Conservation (phyloP, 352 stramenopile genomes). For the Phytophthora fragariae region DNA sequence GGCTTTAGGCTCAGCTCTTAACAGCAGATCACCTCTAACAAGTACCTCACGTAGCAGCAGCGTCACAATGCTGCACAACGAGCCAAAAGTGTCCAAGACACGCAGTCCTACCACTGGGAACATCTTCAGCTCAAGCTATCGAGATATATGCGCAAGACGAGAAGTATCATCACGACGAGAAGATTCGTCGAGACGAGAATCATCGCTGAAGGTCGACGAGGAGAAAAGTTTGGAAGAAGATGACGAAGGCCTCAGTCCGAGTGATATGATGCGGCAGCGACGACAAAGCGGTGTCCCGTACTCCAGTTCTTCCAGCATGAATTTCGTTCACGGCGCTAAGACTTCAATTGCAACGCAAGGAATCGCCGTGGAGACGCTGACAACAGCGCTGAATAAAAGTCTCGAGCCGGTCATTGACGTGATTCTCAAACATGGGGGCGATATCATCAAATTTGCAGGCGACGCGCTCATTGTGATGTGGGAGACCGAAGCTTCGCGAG, state of each 20-base stretch:
- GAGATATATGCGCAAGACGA: conserved; percentile 11
- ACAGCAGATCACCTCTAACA: not conserved
- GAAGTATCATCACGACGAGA: conserved; percentile 3
- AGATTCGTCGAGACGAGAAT: conserved; percentile 1
- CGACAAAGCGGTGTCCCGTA: conserved; percentile 32
- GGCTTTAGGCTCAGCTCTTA: conserved; percentile 3
- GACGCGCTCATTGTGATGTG: conserved; percentile 86
- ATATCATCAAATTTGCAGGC: conserved; percentile 89
- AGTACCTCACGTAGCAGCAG: conserved; percentile 21
- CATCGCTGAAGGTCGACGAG: conserved; percentile 15
- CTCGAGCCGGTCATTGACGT: conserved; percentile 83
- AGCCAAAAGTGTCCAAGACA: conserved; percentile 13
- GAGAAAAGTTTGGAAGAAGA: conserved; percentile 16
- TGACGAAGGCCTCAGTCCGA: conserved; percentile 25
- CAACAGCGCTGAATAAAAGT: conserved; percentile 81
- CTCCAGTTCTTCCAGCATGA: conserved; percentile 37
- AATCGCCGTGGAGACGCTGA: conserved; percentile 76
- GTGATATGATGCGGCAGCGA: conserved; percentile 53
- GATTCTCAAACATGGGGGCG: conserved; percentile 72
- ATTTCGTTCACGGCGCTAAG: conserved; percentile 61
- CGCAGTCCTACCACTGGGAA: conserved; percentile 1
- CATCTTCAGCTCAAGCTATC: conserved; percentile 13
- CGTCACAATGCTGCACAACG: conserved; percentile 14
- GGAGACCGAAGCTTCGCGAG: conserved; percentile 66
- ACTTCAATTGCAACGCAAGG: conserved; percentile 54